A percentile compares a stretch with the other conserved stretches of the same genome.
Evolutionary conservation across 225 moss, liverwort and hornwort species (phyloP).

Genomic region (Antitrichia curtipendula): DNA sequence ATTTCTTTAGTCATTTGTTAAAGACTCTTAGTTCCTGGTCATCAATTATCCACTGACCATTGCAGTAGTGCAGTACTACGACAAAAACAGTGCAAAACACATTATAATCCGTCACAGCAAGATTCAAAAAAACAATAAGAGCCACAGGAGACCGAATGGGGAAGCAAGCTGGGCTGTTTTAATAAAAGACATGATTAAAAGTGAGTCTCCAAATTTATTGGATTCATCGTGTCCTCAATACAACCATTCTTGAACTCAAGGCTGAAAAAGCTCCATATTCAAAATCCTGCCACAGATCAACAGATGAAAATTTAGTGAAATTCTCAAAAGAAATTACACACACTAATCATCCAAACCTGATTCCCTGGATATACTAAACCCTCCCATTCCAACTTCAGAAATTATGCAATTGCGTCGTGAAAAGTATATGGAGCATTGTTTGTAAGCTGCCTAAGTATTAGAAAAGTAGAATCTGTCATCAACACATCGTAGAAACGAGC

Average conservation of each 20-base stretch:
- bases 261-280: neutral
- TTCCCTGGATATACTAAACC: neutral
- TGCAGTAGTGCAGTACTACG: neutral
- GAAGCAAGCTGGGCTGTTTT: neutral
- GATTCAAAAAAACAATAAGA: neutral
- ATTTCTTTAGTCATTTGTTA: neutral
- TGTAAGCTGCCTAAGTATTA: neutral
- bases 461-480: neutral
- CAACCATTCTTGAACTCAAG: neutral
- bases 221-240: neutral
- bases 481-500: neutral
- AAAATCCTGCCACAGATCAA: conserved; percentile 1
- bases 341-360: neutral
- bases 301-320: neutral
- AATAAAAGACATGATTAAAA: neutral
- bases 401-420: neutral
- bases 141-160: neutral
- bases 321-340: neutral
- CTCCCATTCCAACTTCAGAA: neutral
- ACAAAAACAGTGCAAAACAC: neutral
- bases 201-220: neutral
- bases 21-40: neutral
- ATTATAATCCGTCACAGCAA: neutral
- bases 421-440: neutral
- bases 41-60: neutral